phyloP scores from a whole-genome alignment of 139 green algal genomes.

The Closterium sp. region DNA sequence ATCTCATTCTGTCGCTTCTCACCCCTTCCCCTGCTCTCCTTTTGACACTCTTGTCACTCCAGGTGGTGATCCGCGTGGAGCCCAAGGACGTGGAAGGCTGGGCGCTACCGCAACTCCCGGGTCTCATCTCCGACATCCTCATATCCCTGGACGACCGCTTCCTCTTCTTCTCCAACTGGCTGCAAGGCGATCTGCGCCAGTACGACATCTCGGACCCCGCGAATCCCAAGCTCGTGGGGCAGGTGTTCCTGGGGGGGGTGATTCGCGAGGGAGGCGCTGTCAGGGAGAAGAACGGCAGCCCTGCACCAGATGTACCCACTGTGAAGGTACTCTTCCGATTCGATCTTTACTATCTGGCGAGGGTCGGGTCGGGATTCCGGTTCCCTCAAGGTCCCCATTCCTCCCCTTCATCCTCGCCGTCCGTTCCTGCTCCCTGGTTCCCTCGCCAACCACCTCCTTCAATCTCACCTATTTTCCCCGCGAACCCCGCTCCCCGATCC shows the following conservation, averaged over 20 bases:
- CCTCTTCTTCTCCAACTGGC: slow-evolving; percentile 78
- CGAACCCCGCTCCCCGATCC: background rate
- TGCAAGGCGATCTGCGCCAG: slow-evolving; percentile 55
- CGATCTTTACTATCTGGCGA: too few relatives aligned
- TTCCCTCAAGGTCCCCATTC: too few relatives aligned
- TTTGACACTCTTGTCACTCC: background rate
- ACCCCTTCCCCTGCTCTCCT: too few relatives aligned
- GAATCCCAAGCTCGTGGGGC: slow-evolving; percentile 61
- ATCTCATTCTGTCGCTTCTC: too few relatives aligned
- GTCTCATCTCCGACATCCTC: slow-evolving; percentile 84
- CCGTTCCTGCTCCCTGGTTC: background rate
- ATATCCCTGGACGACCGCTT: slow-evolving; percentile 77
- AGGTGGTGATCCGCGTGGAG: slow-evolving; percentile 7
- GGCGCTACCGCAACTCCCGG: slow-evolving; percentile 74
- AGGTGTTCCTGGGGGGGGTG: slow-evolving; percentile 73
- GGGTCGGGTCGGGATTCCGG: too few relatives aligned
- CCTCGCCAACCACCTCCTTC: background rate
- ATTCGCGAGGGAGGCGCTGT: slow-evolving; percentile 62
- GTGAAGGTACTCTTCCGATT: too few relatives aligned
- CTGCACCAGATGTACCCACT: background rate
- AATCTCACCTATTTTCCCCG: background rate
- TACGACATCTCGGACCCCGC: slow-evolving; percentile 77
- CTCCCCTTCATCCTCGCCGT: too few relatives aligned
- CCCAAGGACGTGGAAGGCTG: slow-evolving; percentile 70
- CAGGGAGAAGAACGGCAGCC: slow-evolving; percentile 50